Percentiles rank a stretch among this genome's conserved stretches.
Conservation (phyloP, 2,329 filamentous ascomycete species). For the Penicillium aurantiogriseum region DNA sequence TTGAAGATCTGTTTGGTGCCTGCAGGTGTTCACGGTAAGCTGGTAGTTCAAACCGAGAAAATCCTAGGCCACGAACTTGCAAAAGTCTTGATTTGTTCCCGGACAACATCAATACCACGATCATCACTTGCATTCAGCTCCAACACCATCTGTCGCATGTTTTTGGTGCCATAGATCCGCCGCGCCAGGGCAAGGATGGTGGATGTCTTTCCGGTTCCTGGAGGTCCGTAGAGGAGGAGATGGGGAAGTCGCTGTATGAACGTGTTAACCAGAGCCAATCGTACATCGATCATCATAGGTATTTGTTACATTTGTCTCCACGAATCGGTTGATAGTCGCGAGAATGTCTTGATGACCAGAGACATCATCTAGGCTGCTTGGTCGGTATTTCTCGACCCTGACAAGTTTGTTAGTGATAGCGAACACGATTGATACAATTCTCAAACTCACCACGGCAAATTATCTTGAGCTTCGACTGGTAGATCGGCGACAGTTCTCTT, state of each 20-base stretch:
- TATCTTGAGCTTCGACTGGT: conserved; percentile 90
- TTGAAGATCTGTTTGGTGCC: conserved; percentile 93
- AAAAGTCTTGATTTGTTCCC: conserved; percentile 99
- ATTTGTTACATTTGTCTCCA: conserved; percentile 73
- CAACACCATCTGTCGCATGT: conserved; percentile 97
- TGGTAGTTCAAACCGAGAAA: not conserved
- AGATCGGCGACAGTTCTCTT: conserved; percentile 91
- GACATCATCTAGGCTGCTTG: conserved; percentile 83
- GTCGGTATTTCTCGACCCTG: conserved; percentile 96
- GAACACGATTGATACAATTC: no score
- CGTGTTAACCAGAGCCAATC: conserved; percentile 1
- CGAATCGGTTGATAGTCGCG: conserved; percentile 94
- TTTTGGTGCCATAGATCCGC: conserved; percentile 85
- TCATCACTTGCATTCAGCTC: conserved; percentile 98
- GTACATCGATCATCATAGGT: not conserved
- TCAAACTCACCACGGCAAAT: conserved; percentile 72
- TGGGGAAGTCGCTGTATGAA: conserved; percentile 71
- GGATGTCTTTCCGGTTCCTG: conserved; percentile 95
- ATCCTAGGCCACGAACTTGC: conserved; percentile 56
- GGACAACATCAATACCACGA: conserved; percentile 93
- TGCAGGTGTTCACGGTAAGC: conserved; percentile 16
- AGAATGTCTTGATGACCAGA: conserved; percentile 97
- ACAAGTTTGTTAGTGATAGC: conserved; percentile 15
- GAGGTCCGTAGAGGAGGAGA: conserved; percentile 92
- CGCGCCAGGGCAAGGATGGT: conserved; percentile 91